phyloP scores from a whole-genome alignment of 2,329 filamentous ascomycete genomes.

The Pseudogymnoascus sp. region DNA sequence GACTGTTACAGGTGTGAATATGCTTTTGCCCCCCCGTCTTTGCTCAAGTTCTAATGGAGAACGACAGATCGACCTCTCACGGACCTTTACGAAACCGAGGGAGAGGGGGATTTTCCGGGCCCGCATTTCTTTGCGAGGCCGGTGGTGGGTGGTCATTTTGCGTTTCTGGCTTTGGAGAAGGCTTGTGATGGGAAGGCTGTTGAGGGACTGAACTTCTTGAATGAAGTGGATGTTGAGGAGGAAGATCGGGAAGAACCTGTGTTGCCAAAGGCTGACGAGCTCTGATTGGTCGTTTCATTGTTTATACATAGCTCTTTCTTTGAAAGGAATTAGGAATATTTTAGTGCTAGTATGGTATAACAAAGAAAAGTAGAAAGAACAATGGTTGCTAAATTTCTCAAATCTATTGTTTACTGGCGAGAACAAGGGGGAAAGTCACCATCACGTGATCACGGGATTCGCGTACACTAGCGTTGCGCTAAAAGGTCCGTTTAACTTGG shows the following conservation, averaged over 20 bases:
- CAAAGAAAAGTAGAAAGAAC: not conserved
- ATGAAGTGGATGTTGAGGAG: slow-evolving; percentile 24
- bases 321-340: not conserved
- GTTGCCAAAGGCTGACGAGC: not conserved
- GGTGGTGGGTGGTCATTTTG: slow-evolving; percentile 79
- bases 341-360: not conserved
- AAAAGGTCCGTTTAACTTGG: slow-evolving; percentile 5
- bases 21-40: not conserved
- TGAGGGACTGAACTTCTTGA: slow-evolving; percentile 44
- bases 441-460: slow-evolving; percentile 5
- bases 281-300: not conserved
- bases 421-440: not conserved
- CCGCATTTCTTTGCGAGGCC: slow-evolving; percentile 72
- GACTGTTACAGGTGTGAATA: slow-evolving; percentile 51
- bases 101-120: slow-evolving; percentile 63
- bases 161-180: slow-evolving; percentile 70
- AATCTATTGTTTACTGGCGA: not conserved
- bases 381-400: not conserved
- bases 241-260: not conserved
- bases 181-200: slow-evolving; percentile 65
- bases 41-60: slow-evolving; percentile 15
- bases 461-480: slow-evolving; percentile 6
- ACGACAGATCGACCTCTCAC: slow-evolving; percentile 60
- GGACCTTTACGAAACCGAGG: slow-evolving; percentile 76
- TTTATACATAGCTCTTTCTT: not conserved